Evolutionary conservation across 257 asterid species (phyloP), one percentile per base, ranked within the genome.

Genomic region (Buddleja alternifolia): DNA sequence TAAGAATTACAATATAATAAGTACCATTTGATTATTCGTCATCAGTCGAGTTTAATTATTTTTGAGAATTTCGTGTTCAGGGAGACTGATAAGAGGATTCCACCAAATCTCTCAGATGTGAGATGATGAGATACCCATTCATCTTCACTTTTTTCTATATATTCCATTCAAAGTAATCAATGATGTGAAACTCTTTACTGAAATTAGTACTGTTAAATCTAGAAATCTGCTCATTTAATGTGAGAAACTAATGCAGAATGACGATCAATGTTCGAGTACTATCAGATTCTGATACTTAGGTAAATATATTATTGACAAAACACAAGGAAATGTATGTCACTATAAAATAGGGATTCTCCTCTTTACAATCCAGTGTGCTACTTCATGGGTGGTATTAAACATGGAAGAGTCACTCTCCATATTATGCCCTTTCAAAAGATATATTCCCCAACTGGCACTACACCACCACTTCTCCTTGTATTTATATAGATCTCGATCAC

Each of bases 301-400:
- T n/a, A 60, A 50, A 52, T 29, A 47, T 39, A 8, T 55, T 56
- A 69, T 20, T 63, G 60, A 72, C 72, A 75, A 71, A 62, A 15
- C n/a, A 75, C 24, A 19, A 34, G 67, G 48, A 40, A 47, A 58
- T 14, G 50, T 60, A 73, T 75, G 78, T 54, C 67, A 76, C 53
- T n/a, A n/a, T 66, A 69, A 72, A 56, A 73, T 16, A 69, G 39
- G 53, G 77, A 66, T 46, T 51, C 74, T 20, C 41, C 60, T 25
- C 48, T 21, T 53, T 59, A n/a, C 20, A 60, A 60, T 73, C 63
- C n/a, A 25, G n/a, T 60, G 50, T 29, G 17, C 58, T 42, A 47
- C 36, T 63, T 50, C 80, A 64, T 75, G 52, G 84, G 92, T 86
- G 93, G 90, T 82, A 57, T 72, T 66, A 46, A 80, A 72, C 71